Percentiles rank a stretch among this genome's conserved stretches.
Conservation (phyloP, 2,329 filamentous ascomycete species). For the Sclerotinia glacialis region DNA sequence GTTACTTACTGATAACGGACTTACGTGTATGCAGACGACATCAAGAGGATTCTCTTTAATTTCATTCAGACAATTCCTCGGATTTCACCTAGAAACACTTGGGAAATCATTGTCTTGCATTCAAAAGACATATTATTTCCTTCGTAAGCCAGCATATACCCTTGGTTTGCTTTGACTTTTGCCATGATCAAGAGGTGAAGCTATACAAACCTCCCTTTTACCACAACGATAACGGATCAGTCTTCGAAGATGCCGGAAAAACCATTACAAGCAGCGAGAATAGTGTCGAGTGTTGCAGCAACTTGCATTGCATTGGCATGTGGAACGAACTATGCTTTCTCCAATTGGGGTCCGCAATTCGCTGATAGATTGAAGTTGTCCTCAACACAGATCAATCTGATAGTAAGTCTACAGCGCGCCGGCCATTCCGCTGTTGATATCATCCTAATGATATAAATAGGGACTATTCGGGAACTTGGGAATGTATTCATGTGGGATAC, state of each 20-base stretch:
- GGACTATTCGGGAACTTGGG: slow-evolving; percentile 80
- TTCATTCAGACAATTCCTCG: slow-evolving; percentile 22
- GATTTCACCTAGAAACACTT: background rate
- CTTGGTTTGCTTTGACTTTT: background rate
- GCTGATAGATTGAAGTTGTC: slow-evolving; percentile 81
- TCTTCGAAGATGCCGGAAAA: slow-evolving; percentile 45
- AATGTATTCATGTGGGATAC: slow-evolving; percentile 90
- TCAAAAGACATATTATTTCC: background rate
- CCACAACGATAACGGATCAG: slow-evolving; percentile 15
- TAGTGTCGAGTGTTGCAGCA: slow-evolving; percentile 80
- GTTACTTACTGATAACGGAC: slow-evolving; percentile 15
- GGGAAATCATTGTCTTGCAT: background rate
- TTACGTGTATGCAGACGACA: slow-evolving; percentile 18
- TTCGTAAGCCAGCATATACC: background rate
- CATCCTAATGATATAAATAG: slow-evolving; percentile 37
- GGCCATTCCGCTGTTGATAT: slow-evolving; percentile 35
- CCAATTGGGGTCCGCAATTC: slow-evolving; percentile 95
- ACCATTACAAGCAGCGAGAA: slow-evolving; percentile 60
- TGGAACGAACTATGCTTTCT: slow-evolving; percentile 97
- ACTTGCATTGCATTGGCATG: slow-evolving; percentile 84
- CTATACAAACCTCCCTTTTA: slow-evolving; percentile 3
- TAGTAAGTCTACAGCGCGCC: slow-evolving; percentile 52
- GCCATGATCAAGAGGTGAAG: slow-evolving; percentile 29
- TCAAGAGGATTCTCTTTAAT: slow-evolving; percentile 20
- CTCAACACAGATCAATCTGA: slow-evolving; percentile 89